A percentile compares a stretch with the other conserved stretches of the same genome.
Conservation (phyloP, 1,284 basidiomycete species). For the Tilletia caries region DNA sequence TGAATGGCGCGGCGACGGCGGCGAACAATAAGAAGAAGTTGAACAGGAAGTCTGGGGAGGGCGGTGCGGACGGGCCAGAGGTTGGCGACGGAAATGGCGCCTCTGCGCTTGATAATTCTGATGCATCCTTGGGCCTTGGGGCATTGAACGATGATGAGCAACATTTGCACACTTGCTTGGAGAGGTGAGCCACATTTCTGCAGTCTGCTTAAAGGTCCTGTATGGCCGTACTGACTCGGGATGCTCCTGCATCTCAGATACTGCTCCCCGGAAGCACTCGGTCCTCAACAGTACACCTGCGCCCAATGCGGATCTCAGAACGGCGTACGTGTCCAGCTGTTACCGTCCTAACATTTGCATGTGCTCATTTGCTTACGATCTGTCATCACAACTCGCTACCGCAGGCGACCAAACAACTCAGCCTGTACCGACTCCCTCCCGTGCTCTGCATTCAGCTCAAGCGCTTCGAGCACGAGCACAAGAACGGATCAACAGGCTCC, state of each 20-base stretch:
- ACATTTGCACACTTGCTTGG: slow-evolving; percentile 34
- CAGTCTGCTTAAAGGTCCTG: slow-evolving; percentile 4
- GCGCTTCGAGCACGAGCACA: slow-evolving; percentile 76
- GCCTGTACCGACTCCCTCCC: slow-evolving; percentile 78
- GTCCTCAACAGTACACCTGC: slow-evolving; percentile 59
- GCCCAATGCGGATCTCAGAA: slow-evolving; percentile 26
- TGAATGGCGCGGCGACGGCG: slow-evolving; percentile 2
- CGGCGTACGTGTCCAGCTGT: background rate
- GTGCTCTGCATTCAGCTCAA: slow-evolving; percentile 95
- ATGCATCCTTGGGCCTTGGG: background rate
- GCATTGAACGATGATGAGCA: slow-evolving; percentile 32
- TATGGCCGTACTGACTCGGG: background rate
- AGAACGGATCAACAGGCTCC: slow-evolving; percentile 62
- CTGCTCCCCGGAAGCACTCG: slow-evolving; percentile 44
- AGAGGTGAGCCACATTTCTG: slow-evolving; percentile 22
- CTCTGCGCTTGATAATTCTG: slow-evolving; percentile 17
- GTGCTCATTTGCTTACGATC: background rate
- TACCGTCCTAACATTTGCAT: background rate
- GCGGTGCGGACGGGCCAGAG: slow-evolving; percentile 56
- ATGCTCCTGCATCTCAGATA: slow-evolving; percentile 22
- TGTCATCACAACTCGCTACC: slow-evolving; percentile 28
- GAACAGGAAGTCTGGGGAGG: slow-evolving; percentile 2
- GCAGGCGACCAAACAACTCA: slow-evolving; percentile 73
- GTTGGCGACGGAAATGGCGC: slow-evolving; percentile 61
- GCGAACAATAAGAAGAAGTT: slow-evolving; percentile 21